Percentiles rank a stretch among this genome's conserved stretches.
Conservation (phyloP, 805 yeast species). For the Naumovozyma dairenensis region DNA sequence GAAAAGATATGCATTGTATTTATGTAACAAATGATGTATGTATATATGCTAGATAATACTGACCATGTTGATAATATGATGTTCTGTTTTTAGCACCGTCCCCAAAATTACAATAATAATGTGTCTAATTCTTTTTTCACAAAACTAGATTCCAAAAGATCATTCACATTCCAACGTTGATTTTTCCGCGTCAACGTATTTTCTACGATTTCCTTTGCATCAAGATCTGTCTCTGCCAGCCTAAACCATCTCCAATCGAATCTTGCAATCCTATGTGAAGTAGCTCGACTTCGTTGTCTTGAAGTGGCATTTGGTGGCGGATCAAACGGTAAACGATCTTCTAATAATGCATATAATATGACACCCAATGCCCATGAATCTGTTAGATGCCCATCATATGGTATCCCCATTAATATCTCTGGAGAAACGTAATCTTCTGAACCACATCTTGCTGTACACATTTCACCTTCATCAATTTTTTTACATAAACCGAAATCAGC, state of each 20-base stretch:
- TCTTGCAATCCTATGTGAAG: slow-evolving; percentile 84
- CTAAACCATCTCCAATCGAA: slow-evolving; percentile 83
- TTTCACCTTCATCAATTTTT: slow-evolving; percentile 47
- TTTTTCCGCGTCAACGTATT: slow-evolving; percentile 24
- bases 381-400: slow-evolving; percentile 83
- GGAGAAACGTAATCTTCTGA: slow-evolving; percentile 96
- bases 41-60: not conserved
- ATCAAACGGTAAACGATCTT: slow-evolving; percentile 87
- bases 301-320: slow-evolving; percentile 49
- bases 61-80: not conserved
- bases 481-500: slow-evolving; percentile 90
- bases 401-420: slow-evolving; percentile 79
- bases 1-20: too few relatives aligned
- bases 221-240: slow-evolving; percentile 30
- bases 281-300: slow-evolving; percentile 31
- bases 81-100: not conserved
- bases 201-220: slow-evolving; percentile 22
- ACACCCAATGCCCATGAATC: slow-evolving; percentile 97
- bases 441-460: slow-evolving; percentile 84
- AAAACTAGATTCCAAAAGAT: slow-evolving; percentile 18
- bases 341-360: slow-evolving; percentile 72
- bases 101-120: not conserved
- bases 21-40: too few relatives aligned
- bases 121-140: slow-evolving; percentile 5
- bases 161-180: slow-evolving; percentile 22